phyloP scores from a whole-genome alignment of 768 basidiomycete species.

The Naganishia antarctica region DNA sequence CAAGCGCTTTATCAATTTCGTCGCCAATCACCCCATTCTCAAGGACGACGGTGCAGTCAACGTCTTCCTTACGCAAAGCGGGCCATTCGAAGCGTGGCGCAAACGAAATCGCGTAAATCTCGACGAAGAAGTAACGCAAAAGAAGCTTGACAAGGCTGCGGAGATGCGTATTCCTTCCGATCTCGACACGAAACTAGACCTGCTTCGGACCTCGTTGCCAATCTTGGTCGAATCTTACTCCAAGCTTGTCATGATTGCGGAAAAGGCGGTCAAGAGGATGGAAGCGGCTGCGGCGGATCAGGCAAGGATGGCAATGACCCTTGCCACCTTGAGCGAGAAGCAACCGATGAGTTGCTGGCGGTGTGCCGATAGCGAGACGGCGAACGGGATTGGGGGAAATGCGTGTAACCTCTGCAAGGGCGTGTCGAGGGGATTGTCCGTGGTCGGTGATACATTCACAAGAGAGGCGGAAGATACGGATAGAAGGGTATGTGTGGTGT shows the following conservation, averaged over 20 bases:
- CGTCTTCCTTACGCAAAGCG: constrained; percentile 74
- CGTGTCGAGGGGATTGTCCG: constrained; percentile 65
- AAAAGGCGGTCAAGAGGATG: constrained; percentile 81
- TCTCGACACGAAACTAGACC: constrained; percentile 77
- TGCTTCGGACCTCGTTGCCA: constrained; percentile 69
- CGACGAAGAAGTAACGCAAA: constrained; percentile 72
- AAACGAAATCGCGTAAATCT: constrained; percentile 68
- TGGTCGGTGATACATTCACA: constrained; percentile 48
- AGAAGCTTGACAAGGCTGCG: constrained; percentile 53
- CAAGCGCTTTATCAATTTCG: constrained; percentile 69
- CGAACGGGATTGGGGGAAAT: constrained; percentile 48
- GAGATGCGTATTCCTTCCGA: constrained; percentile 92
- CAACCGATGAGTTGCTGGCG: constrained; percentile 61
- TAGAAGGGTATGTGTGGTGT: constrained; percentile 32
- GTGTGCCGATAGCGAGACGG: constrained; percentile 48
- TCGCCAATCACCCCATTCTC: constrained; percentile 88
- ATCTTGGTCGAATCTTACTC: constrained; percentile 86
- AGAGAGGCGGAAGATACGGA: constrained; percentile 39
- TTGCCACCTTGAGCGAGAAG: constrained; percentile 61
- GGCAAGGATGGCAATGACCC: constrained; percentile 72
- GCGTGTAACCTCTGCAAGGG: constrained; percentile 75
- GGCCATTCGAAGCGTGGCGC: constrained; percentile 75
- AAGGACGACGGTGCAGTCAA: constrained; percentile 78
- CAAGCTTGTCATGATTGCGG: constrained; percentile 75
- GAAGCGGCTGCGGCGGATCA: constrained; percentile 88